A percentile compares a stretch with the other conserved stretches of the same genome.
Evolutionary conservation across 331 rosid species (phyloP).

Genomic region (Ulmus americana): DNA sequence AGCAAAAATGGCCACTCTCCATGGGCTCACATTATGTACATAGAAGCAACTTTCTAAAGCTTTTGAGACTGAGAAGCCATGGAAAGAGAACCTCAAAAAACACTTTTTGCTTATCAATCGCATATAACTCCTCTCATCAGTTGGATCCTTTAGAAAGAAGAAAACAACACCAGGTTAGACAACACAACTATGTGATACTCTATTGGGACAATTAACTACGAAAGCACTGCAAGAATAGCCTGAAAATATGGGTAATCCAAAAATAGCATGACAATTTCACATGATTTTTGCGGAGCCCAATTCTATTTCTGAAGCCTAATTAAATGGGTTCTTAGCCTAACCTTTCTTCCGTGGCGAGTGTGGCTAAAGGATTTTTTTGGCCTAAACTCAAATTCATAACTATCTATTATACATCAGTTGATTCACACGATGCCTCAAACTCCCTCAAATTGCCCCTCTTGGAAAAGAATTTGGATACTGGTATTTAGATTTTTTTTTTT

Average conservation of each 20-base stretch:
- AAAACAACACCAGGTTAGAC: background rate
- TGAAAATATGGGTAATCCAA: background rate
- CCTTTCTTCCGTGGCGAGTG: background rate
- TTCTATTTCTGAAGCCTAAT: background rate
- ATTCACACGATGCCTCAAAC: too few relatives aligned
- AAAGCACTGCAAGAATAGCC: background rate
- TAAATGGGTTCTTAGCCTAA: background rate
- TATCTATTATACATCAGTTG: too few relatives aligned
- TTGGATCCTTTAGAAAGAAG: conserved; percentile 59
- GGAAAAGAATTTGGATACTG: too few relatives aligned
- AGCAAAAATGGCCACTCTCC: conserved; percentile 21
- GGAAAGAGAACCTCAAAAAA: conserved; percentile 46
- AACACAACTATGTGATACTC: conserved; percentile 3
- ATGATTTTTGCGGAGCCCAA: background rate
- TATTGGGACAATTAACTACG: background rate
- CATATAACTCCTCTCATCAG: conserved; percentile 66
- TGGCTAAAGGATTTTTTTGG: too few relatives aligned
- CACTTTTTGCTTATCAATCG: conserved; percentile 66
- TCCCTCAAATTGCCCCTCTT: too few relatives aligned
- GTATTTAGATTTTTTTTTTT: too few relatives aligned
- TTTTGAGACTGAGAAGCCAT: conserved; percentile 63
- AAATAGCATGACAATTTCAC: background rate
- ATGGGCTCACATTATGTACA: conserved; percentile 23
- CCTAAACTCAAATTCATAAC: too few relatives aligned
- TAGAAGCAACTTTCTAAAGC: conserved; percentile 29